phyloP scores from a whole-genome alignment of 2,329 filamentous ascomycete species.

The Colletotrichum sansevieriae region DNA sequence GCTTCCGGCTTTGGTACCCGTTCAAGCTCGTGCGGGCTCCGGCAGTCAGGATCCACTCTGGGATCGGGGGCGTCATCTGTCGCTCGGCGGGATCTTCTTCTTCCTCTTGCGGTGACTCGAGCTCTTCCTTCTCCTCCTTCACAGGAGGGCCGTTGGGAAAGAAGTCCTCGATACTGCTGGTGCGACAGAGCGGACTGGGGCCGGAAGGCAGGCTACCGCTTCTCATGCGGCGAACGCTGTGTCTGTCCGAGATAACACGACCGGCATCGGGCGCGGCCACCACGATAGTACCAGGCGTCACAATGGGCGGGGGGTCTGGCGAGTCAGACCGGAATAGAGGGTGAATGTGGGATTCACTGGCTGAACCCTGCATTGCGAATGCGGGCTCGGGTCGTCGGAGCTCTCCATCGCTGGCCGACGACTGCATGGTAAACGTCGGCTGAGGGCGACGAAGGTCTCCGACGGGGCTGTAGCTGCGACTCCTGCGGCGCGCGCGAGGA shows the following conservation, averaged over 20 bases:
- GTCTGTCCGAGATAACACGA: slow-evolving; percentile 69
- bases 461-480: slow-evolving; percentile 65
- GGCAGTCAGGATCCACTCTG: slow-evolving; percentile 70
- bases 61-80: slow-evolving; percentile 71
- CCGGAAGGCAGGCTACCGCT: slow-evolving; percentile 66
- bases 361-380: slow-evolving; percentile 52
- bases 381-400: slow-evolving; percentile 39
- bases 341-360: slow-evolving; percentile 78
- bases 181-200: slow-evolving; percentile 63
- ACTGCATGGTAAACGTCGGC: slow-evolving; percentile 49
- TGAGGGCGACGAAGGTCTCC: slow-evolving; percentile 57
- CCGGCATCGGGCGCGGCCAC: slow-evolving; percentile 77
- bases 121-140: slow-evolving; percentile 46
- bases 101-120: slow-evolving; percentile 37
- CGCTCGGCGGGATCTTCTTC: slow-evolving; percentile 50
- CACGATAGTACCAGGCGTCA: slow-evolving; percentile 78
- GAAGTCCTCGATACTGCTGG: slow-evolving; percentile 65
- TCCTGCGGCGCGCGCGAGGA: slow-evolving; percentile 59
- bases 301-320: slow-evolving; percentile 73
- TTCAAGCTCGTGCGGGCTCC: slow-evolving; percentile 63
- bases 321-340: slow-evolving; percentile 82
- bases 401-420: slow-evolving; percentile 68
- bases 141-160: slow-evolving; percentile 39
- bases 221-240: slow-evolving; percentile 66
- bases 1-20: slow-evolving; percentile 59